Evolutionary conservation across 805 yeast genomes (phyloP), one percentile per base, ranked within the genome.

Genomic region (Starmerella sirachaensis): DNA sequence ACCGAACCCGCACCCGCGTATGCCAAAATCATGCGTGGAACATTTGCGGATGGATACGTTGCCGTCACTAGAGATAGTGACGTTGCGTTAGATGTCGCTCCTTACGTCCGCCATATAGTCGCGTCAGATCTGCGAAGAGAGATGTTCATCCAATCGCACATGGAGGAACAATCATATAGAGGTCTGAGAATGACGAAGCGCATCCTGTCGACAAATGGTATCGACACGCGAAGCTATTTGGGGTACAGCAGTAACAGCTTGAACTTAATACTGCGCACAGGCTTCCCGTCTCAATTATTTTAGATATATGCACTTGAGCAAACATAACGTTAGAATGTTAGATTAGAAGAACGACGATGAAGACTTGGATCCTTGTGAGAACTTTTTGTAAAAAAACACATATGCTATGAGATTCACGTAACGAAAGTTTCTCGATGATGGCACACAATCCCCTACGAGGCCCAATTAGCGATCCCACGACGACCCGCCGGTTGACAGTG

Each of bases 81-180:
- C 11, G 24, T 32, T 1, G 35, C 35, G 4, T 6, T 4, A 17
- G 35, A 32, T 17, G 24, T 55, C 6, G 48, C 50, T 1, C 62
- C 62, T 1, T 48, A 38, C 35, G 33, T 50, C 25, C 50, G 62
- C 5, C 26, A 26, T 4, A 55, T 58, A 46, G 60, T 55, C 2
- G 46, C 48, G n/a, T 41, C 41, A 4, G 62, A 58, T 23, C 22
- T 18, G 13, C 33, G 24, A 5, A 42, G 53, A 20, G 14, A 8
- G 32, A 29, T 26, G 16, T 21, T 17, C 2, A 30, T 37, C 14
- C 27, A 35, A 3, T 12, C 37, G 11, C 27, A 27, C 25, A 27
- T 42, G 14, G 36, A 28, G 16, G 18, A 38, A 4, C 31, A 24
- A 7, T 23, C 42, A 1, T 32, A 19, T 3, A 29, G 43, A 3